Evolutionary conservation across 2,329 filamentous ascomycete species (phyloP), one percentile per base, ranked within the genome.

Genomic region (Hypoxylon sp.): DNA sequence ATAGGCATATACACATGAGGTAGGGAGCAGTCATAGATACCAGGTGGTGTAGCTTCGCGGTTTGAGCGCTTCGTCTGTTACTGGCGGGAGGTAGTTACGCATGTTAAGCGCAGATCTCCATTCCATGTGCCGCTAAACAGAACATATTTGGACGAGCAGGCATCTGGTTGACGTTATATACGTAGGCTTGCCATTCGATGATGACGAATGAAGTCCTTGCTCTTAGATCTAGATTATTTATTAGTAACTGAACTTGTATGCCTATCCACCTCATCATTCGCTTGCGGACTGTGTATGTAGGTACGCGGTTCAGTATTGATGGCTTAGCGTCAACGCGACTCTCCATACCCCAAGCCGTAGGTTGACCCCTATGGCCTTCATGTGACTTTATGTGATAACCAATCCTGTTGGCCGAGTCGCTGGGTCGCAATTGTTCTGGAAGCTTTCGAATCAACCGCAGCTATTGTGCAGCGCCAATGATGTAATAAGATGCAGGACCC

Each of bases 91-190:
- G 32, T 40, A 38, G 24, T 45, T 26, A 40, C 44, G 33, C 45
- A 48, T 14, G 16, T 49, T 12, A 61, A 65, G 48, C 66, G 7
- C 45, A 53, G 63, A 66, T 66, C 66, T 66, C 45, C 63, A 66
- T 66, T 69, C 63, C 66, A 49, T 18, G 11, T 54, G 11, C 9
- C 26, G 16, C 30, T 22, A 12, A 55, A 36, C 24, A 54, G 11
- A 28, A n/a, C 28, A 53, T 53, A 46, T 3, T 50, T 53, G 8
- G 46, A 32, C 14, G n/a, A 33, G 2, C 53, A 44, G 44, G 16
- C 33, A n/a, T 42, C 16, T 48, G n/a, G 11, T 55, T 49, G 11
- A 38, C n/a, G 8, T 36, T 32, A 28, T 18, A 32, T 32, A 8
- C 26, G 38, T 55, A 42, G n/a, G 16, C n/a, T 46, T 54, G n/a